Evolutionary conservation across 805 yeast species (phyloP), one percentile per base, ranked within the genome.

Genomic region (Candida nitratophila): DNA sequence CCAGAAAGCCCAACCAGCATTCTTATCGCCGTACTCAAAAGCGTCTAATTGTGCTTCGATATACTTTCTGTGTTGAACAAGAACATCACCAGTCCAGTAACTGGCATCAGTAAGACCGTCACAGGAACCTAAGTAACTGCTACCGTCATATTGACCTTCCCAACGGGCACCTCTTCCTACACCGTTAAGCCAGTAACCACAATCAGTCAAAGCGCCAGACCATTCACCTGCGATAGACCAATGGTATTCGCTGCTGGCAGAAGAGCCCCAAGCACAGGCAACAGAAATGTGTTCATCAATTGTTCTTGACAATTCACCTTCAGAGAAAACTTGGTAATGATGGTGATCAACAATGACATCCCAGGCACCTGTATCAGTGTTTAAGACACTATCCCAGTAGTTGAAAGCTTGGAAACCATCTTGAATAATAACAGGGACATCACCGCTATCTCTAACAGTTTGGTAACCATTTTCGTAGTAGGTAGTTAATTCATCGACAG

Each of bases 21-120:
- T 73, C 54, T 74, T 74, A 55, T 81, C 86, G 44, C 63, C 67
- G 40, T 59, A 47, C 27, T 48, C 36, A 57, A 72, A 82, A 1
- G 96, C 87, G 60, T 90, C 96, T 57, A 90, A 68, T 71, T 90
- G 96, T 40, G 96, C 96, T 68, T 90, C 96, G 41, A 89, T 71
- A 60, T 72, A 88, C 54, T 68, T 73, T 63, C 96, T 80, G 39
- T 82, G 76, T 50, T 78, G 70, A 21, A 54, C 56, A 59, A 73
- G 77, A 56, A 76, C 74, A 34, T 75, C 73, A 10, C 67, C 70
- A 7, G 86, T 68, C 86, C 93, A 90, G 41, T 74, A 54, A 41
- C 55, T 42, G 33, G 46, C 47, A 44, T 60, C 53, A n/a, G 52
- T 47, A 61, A 72, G 47, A 60, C 66, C 40, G 26, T 59, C 74